These are phyloP conservation scores for Zygnema circumcarinatum DNA, from an alignment of 139 green algal genomes.

Conservation along the genomic window DNA sequence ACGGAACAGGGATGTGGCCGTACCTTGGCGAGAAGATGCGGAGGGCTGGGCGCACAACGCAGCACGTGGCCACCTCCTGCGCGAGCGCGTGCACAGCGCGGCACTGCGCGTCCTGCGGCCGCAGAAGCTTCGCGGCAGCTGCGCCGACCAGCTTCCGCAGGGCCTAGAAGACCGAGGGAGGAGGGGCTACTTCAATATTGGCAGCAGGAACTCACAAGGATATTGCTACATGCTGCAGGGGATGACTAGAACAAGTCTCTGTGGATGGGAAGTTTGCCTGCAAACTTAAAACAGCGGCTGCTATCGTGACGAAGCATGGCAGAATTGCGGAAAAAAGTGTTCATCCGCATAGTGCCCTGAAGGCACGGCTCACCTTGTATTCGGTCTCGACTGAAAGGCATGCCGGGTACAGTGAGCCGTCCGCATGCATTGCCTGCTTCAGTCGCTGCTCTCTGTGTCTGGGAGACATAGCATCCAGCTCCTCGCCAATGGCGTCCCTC, in stretches of 20 bases:
- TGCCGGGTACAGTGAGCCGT: conserved; percentile 23
- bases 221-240: too few species aligned
- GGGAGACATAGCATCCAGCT: conserved; percentile 13
- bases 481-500: neutral
- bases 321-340: too few species aligned
- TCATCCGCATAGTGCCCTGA: too few species aligned
- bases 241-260: too few species aligned
- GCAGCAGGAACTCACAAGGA: too few species aligned
- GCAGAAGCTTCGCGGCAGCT: conserved; percentile 20
- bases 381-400: conserved; percentile 33
- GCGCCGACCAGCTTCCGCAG: conserved; percentile 25
- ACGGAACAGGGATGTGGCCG: too few species aligned
- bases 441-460: conserved; percentile 45
- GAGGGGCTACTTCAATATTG: too few species aligned
- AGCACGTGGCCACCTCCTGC: conserved; percentile 37
- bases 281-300: too few species aligned
- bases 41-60: conserved; percentile 26
- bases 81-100: conserved; percentile 15
- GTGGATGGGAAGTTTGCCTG: too few species aligned
- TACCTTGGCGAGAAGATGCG: conserved; percentile 16
- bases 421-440: conserved; percentile 27
- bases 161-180: too few species aligned
- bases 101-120: conserved; percentile 10
- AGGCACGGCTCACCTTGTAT: conserved; percentile 50
- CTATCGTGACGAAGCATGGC: too few species aligned